Evolutionary conservation across 1,284 basidiomycete species (phyloP), one percentile per base, ranked within the genome.

Genomic region (Athelia sp.): DNA sequence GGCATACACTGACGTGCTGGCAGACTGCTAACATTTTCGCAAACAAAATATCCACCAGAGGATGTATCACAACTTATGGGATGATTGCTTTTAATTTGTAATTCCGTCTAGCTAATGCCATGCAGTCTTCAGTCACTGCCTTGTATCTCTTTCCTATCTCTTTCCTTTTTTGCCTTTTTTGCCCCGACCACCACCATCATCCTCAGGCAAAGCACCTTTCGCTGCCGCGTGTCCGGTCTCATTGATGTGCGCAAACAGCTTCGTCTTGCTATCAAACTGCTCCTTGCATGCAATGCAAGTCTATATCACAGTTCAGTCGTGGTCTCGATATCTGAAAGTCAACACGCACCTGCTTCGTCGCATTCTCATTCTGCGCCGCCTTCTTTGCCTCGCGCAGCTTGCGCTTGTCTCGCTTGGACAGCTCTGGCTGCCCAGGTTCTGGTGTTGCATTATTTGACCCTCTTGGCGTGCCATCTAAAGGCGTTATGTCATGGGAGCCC

Each of bases 51-150:
- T 59, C 94, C 93, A 9, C 94, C 94, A 13, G 84, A 87, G 0
- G 93, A 95, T 65, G 79, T 90, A 23, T 90, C 93, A 10, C 93
- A 96, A 59, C 72, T 93, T 46, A 95, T 96, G 93, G 93, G 93
- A 43, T 93, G 70, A 72, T 47, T 38, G 43, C 15, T 46, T 46
- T 49, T 22, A 45, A 31, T 60, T 46, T 29, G 26, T 29, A 29
- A 6, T 29, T 29, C 26, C 26, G 13, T 29, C 26, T 29, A 29
- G 13, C 29, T 55, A 40, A 22, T 40, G 36, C 36, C n/a, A 22
- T 40, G 36, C n/a, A 29, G 26, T 13, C 10, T n/a, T 17, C n/a
- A n/a, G 6, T 40, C 36, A 40, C 17, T 40, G 36, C 17, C 21
- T 42, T 45, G 18, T 29, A 34, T 48, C 49, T n/a, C 14, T 13